phyloP scores from a whole-genome alignment of 441 rosid genomes.

The Heliophila coronopifolia region DNA sequence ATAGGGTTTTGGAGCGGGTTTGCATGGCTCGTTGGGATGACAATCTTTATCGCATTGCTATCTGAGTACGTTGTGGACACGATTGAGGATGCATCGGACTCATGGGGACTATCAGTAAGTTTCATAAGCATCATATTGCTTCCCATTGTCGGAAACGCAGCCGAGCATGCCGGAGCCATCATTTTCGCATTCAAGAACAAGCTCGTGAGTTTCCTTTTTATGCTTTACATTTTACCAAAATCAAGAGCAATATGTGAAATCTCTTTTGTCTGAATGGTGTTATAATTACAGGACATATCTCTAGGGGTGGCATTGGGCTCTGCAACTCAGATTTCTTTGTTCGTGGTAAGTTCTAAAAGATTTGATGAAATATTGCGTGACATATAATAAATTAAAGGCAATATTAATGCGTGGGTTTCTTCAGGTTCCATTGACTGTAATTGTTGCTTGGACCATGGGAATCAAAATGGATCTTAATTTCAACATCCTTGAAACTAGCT shows the following conservation, averaged over 20 bases:
- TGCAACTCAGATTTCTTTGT: conserved; percentile 64
- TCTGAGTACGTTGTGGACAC: conserved; percentile 78
- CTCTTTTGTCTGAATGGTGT: background rate
- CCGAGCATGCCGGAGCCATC: conserved; percentile 66
- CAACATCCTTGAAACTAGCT: conserved; percentile 73
- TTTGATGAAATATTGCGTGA: background rate
- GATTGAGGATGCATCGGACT: conserved; percentile 79
- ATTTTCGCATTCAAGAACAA: conserved; percentile 59
- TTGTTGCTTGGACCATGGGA: conserved; percentile 73
- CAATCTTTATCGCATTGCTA: conserved; percentile 58
- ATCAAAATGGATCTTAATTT: conserved; percentile 78
- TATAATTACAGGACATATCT: conserved; percentile 44
- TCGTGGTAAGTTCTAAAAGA: conserved; percentile 38
- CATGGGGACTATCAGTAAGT: conserved; percentile 62
- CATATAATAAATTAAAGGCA: background rate
- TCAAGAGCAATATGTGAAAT: background rate
- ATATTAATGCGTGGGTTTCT: background rate
- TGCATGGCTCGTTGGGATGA: conserved; percentile 79
- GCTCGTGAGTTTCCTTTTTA: conserved; percentile 23
- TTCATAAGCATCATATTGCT: conserved; percentile 50
- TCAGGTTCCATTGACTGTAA: conserved; percentile 60
- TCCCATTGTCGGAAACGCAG: conserved; percentile 67
- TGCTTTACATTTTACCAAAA: background rate
- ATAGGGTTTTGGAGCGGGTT: conserved; percentile 78
- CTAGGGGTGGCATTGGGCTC: conserved; percentile 63